Base-by-base conservation (phyloP, 768 basidiomycete genomes). In the Pleurotus platypus region DNA sequence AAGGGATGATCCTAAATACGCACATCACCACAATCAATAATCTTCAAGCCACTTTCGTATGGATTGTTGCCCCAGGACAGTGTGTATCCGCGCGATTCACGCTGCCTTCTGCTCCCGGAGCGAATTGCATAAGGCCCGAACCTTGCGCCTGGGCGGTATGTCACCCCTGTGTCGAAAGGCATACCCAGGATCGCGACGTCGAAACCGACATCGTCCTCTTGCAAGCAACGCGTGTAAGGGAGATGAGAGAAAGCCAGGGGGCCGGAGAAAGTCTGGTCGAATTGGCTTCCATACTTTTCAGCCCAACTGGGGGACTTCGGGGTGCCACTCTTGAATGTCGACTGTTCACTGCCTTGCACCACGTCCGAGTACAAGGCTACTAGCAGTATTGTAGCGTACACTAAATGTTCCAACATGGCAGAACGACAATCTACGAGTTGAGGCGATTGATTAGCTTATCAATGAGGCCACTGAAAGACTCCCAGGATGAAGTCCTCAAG, bases 101-200 rank as follows among this genome's bases (percentile, higher is more conserved):
- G 70, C 64, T 89, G 86, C 46, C 90, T 75, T 55, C 89, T 76
- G 65, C 87, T 88, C 2, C 90, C 90, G 3, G 86, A 86, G 43
- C 94, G 84, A 61, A 95, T 91, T 7, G 86, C 93, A 66, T 83
- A 84, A 1, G 92, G 92, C 6, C 93, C 93, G 72, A 95, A 95
- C 7, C 93, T 83, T 11, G 92, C 92, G 4, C 78, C 74, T 42
- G 78, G 72, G 59, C 81, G 70, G 63, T 90, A 87, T 7, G 87
- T 77, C 47, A 85, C 83, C 1, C 74, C 78, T 0, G 89, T 92
- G 62, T 92, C 88, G 62, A 91, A 90, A 0, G 89, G 89, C 75
- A 90, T 83, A 6, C 90, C 92, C 4, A 95, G 70, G 38, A 95
- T 67, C 1, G 89, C 92, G 54, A 95, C 84, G 68, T 94, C 90